Evolutionary conservation across 1,139 yeast species (phyloP), one percentile per base, ranked within the genome.

Genomic region (Zygoascus meyerae): DNA sequence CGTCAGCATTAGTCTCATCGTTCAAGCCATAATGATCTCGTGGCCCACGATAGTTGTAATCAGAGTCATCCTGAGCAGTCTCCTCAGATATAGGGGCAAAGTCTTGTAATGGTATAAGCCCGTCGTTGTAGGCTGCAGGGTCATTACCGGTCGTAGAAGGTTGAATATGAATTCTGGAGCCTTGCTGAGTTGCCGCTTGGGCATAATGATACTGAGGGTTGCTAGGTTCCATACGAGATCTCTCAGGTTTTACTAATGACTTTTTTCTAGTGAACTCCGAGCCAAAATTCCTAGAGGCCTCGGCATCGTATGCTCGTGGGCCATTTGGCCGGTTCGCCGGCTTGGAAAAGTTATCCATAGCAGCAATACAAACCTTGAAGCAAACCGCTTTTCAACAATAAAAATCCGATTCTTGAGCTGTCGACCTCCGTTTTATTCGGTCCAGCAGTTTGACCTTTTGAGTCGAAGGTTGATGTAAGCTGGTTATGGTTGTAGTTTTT

Each of bases 191-290:
- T 21, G 83, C 83, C 16, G 60, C 62, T 57, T 84, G 90, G n/a
- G 87, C 77, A 64, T 86, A 86, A 63, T 85, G 90, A 64, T 74
- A 84, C 48, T 83, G 79, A 1, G 92, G 94, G 61, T 85, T 86
- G 51, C 74, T 75, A 11, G 78, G 80, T 54, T 78, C 75, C 53
- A 84, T 69, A 48, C 89, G 71, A 43, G 83, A 79, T 54, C 95
- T 73, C 63, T 87, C 95, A 1, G 94, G 95, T 53, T 86, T 74
- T 36, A 86, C 84, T 53, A 87, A 71, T 1, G 95, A 84, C 59
- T 75, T 74, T 60, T 81, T 83, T 47, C 92, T 65, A 36, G 67
- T 62, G 37, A 77, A 45, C 34, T 74, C 56, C 10, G 45, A 45
- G 10, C 39, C 40, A 8, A 34, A 21, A 16, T 42, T 48, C 35